These are phyloP conservation scores for Diaporthe citriasiana DNA, from an alignment of 2,329 filamentous ascomycete species.

Conservation along the genomic window DNA sequence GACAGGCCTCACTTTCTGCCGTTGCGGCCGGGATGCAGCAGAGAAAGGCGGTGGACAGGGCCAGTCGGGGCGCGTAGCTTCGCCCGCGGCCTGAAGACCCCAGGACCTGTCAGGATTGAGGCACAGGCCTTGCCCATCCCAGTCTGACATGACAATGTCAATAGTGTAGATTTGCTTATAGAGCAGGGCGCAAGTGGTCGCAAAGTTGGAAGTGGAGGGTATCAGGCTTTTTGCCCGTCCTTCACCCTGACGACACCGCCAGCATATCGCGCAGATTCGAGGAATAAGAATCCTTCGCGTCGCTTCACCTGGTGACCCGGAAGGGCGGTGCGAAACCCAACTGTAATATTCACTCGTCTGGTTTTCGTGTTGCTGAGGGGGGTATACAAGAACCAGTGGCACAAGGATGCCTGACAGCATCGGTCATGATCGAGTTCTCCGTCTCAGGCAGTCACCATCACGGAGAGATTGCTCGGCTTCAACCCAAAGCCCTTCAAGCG, in stretches of 20 bases:
- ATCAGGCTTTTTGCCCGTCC: not conserved
- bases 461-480: not conserved
- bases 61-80: not conserved
- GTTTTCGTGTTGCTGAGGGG: not conserved
- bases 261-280: not conserved
- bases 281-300: not conserved
- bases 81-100: not conserved
- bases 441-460: not conserved
- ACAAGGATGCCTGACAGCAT: not conserved
- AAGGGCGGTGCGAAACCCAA: not conserved
- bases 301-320: not conserved
- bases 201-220: not conserved
- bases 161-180: not conserved
- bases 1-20: constrained; percentile 11
- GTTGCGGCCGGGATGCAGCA: not conserved
- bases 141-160: not conserved
- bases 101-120: not conserved
- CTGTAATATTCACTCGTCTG: not conserved
- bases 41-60: not conserved
- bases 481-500: not conserved
- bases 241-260: not conserved
- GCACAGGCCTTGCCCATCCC: not conserved
- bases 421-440: not conserved
- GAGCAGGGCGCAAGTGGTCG: not conserved
- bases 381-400: too few relatives aligned